Evolutionary conservation across 2,329 filamentous ascomycete species (phyloP).

Genomic region (Fusarium incarnatum): DNA sequence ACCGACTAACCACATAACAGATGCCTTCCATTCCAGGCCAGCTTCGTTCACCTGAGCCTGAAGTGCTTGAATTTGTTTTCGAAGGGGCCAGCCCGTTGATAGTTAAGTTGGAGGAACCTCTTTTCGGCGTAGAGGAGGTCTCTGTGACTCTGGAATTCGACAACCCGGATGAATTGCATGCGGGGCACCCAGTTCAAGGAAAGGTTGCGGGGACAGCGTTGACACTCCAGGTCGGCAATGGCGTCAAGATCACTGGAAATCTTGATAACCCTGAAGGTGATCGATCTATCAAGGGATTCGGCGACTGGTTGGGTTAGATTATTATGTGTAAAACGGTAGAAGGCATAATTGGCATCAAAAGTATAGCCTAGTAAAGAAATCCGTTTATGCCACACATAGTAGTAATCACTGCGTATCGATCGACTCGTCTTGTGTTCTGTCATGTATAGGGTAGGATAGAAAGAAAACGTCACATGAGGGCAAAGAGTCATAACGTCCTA

Average conservation of each 20-base stretch:
- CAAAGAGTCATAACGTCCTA: too few species aligned
- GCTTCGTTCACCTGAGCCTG: not conserved
- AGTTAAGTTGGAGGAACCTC: accelerated
- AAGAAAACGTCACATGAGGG: too few species aligned
- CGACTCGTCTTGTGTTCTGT: too few species aligned
- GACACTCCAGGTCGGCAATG: accelerated
- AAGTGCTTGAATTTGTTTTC: accelerated
- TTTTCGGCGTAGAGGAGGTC: accelerated
- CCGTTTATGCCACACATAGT: too few species aligned
- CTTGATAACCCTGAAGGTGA: accelerated
- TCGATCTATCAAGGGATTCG: accelerated
- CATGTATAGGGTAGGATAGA: too few species aligned
- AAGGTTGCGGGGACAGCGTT: not conserved
- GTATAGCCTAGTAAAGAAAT: too few species aligned
- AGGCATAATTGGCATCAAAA: too few species aligned
- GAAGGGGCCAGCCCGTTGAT: accelerated
- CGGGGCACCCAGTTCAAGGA: not conserved
- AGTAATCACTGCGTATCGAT: too few species aligned
- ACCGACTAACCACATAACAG: not conserved
- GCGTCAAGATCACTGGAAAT: not conserved
- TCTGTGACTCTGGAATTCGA: not conserved
- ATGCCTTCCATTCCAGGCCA: not conserved
- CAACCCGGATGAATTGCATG: accelerated
- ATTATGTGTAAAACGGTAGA: not conserved
- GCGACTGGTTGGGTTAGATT: not conserved